A percentile compares a stretch with the other conserved stretches of the same genome.
phyloP scores from a whole-genome alignment of 306 rosid species.

The Quercus glauca region DNA sequence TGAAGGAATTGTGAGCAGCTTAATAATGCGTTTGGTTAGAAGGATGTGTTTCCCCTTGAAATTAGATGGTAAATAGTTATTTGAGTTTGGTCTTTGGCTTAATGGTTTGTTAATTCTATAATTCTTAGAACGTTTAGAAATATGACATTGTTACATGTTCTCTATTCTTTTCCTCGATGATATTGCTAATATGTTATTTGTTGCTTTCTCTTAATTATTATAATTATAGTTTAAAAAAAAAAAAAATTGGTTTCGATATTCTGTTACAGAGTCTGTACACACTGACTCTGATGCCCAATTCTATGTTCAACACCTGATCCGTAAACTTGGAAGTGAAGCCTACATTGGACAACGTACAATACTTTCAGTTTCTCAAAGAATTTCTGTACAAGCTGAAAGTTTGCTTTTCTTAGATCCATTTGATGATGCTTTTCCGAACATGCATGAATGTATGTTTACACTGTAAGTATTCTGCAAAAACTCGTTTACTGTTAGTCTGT shows the following conservation, averaged over 20 bases:
- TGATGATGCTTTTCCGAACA: conserved; percentile 62
- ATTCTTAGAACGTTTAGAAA: background rate
- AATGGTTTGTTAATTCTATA: background rate
- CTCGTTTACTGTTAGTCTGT: background rate
- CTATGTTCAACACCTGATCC: conserved; percentile 68
- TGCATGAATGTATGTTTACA: conserved; percentile 68
- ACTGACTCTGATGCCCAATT: conserved; percentile 35
- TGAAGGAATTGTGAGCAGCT: conserved; percentile 67
- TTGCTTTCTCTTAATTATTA: conserved; percentile 6
- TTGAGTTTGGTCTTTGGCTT: background rate
- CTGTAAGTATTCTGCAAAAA: conserved; percentile 55
- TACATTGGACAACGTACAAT: conserved; percentile 74
- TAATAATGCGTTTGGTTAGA: conserved; percentile 60
- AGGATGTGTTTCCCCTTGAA: conserved; percentile 55
- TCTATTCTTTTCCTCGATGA: conserved; percentile 13
- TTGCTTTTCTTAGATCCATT: conserved; percentile 88
- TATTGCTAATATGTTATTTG: conserved; percentile 12
- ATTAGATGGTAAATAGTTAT: conserved; percentile 51
- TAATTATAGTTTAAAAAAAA: background rate
- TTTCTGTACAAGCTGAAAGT: conserved; percentile 64
- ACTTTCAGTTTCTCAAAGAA: conserved; percentile 66
- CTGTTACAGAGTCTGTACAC: conserved; percentile 47
- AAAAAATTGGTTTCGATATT: background rate
- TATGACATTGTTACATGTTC: background rate
- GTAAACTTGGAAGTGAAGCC: conserved; percentile 68